Percentiles rank a stretch among this genome's conserved stretches.
phyloP scores from a whole-genome alignment of 306 rosid genomes.

The Alnus glutinosa region DNA sequence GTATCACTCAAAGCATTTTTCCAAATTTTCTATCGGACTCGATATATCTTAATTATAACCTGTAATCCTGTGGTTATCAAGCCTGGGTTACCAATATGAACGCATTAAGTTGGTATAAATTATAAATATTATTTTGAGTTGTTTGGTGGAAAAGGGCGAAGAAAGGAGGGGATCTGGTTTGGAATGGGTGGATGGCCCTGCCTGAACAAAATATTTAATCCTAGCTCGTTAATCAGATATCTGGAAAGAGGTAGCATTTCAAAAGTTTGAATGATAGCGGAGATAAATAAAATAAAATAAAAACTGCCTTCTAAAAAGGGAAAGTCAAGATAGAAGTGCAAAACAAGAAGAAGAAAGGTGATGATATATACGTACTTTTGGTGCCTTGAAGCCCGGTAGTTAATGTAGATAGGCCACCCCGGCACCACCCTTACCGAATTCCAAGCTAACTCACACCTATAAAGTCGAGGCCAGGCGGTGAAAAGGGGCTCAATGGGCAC shows the following conservation, averaged over 20 bases:
- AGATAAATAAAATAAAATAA: too few species aligned
- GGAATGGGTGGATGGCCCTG: neutral
- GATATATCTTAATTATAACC: too few species aligned
- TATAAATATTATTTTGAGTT: too few species aligned
- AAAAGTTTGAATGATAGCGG: too few species aligned
- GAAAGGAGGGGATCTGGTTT: neutral
- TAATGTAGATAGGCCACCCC: conserved; percentile 61
- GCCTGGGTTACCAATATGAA: too few species aligned
- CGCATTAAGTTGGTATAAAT: too few species aligned
- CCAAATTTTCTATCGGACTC: too few species aligned
- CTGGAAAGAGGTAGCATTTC: neutral
- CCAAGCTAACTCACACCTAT: conserved; percentile 60
- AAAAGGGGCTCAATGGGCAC: conserved; percentile 22
- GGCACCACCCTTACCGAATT: conserved; percentile 57
- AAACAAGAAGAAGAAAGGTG: neutral
- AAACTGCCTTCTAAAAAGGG: neutral
- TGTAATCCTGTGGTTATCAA: too few species aligned
- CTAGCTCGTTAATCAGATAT: neutral
- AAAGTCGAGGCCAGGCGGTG: neutral
- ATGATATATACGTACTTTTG: neutral
- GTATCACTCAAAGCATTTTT: too few species aligned
- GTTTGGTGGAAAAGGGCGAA: neutral
- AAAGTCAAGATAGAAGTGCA: neutral
- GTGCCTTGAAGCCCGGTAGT: conserved; percentile 39
- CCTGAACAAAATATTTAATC: neutral